Evolutionary conservation across 2,329 filamentous ascomycete species (phyloP), one percentile per base, ranked within the genome.

Genomic region (Colletotrichum camelliae): DNA sequence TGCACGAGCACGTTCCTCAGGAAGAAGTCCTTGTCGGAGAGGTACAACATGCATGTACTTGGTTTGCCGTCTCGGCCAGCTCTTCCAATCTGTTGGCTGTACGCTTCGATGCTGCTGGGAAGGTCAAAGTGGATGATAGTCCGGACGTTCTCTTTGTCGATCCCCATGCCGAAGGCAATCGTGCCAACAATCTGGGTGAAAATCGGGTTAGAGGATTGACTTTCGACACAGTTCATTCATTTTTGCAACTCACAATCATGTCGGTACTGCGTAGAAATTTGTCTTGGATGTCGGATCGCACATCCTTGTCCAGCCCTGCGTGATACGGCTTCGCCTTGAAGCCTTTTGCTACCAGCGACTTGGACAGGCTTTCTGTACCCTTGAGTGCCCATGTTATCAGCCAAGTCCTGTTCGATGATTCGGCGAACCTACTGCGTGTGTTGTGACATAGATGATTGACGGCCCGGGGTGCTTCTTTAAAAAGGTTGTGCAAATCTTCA

Each of bases 161-260:
- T 91, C 0, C 90, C 90, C 90, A 91, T 91, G 1, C 90, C 90
- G 67, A 91, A 91, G 1, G 90, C 90, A 55, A 91, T 91, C 0
- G 90, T 91, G 4, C 89, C 89, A 21, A 89, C 86, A 15, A 90
- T 86, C 77, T 78, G 12, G 1, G n/a, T 2, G 24, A 0, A 21
- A 35, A 8, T 4, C 7, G 9, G 10, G 58, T 62, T 21, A 62
- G 58, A 1, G 4, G 4, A 12, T 35, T 73, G 18, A 29, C 13
- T 16, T 52, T 1, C 0, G 4, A 60, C 9, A 13, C 0, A 0
- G 7, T 58, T 12, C 10, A 12, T 3, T 13, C 7, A 33, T 13
- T 6, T 3, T 5, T 2, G 0, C 12, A 5, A 65, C 79, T 65
- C 27, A 83, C 81, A 31, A 81, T 86, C n/a, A 84, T 79, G 35